Evolutionary conservation across 2,329 filamentous ascomycete genomes (phyloP).

Genomic region (Stagonosporopsis rhizophila): DNA sequence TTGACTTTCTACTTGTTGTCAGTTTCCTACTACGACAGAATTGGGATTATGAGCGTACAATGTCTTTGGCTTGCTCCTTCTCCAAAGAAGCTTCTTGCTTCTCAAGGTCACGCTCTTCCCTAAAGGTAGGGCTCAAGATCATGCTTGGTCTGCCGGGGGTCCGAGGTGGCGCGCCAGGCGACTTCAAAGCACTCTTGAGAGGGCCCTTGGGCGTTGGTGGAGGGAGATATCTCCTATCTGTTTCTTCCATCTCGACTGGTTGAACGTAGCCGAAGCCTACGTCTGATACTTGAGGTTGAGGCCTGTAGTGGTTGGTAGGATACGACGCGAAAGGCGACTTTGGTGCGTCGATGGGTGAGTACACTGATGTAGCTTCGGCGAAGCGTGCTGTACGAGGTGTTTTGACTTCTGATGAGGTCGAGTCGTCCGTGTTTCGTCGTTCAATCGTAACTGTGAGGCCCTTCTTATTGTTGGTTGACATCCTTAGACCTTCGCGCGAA

Average conservation of each 20-base stretch:
- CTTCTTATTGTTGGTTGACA: constrained; percentile 57
- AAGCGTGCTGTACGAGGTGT: constrained; percentile 78
- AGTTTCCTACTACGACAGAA: constrained; percentile 26
- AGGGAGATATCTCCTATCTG: constrained; percentile 53
- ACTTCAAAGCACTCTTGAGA: constrained; percentile 88
- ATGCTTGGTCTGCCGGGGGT: constrained; percentile 67
- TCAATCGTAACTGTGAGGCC: constrained; percentile 50
- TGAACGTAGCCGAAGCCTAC: constrained; percentile 90
- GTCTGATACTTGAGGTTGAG: constrained; percentile 78
- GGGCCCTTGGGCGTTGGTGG: constrained; percentile 74
- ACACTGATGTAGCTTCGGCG: constrained; percentile 78
- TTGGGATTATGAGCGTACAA: constrained; percentile 67
- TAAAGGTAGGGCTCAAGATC: constrained; percentile 88
- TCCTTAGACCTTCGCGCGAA: constrained; percentile 49
- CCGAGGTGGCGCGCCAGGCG: constrained; percentile 77
- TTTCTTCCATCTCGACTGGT: constrained; percentile 63
- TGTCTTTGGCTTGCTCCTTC: constrained; percentile 83
- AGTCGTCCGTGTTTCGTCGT: constrained; percentile 51
- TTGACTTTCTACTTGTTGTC: constrained; percentile 79
- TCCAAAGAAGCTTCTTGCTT: constrained; percentile 83
- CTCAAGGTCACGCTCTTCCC: constrained; percentile 85
- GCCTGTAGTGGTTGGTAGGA: constrained; percentile 62
- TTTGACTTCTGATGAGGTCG: constrained; percentile 59
- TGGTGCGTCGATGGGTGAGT: constrained; percentile 74
- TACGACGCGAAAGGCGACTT: constrained; percentile 56